Percentiles rank a stretch among this genome's conserved stretches.
Conservation (phyloP, 495 filamentous ascomycete species). For the Penicillium canescens region DNA sequence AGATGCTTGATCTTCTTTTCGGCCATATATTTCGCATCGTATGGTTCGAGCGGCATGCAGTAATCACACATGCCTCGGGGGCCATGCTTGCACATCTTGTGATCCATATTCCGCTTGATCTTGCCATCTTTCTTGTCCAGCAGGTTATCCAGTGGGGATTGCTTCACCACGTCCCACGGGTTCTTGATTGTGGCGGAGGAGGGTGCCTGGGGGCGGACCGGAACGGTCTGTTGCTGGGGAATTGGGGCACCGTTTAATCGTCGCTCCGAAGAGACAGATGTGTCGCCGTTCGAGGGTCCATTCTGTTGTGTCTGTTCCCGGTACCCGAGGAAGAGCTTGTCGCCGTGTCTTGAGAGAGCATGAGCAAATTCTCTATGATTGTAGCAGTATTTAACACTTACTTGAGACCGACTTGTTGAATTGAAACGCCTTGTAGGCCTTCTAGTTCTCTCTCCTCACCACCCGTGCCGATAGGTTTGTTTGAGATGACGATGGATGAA, state of each 20-base stretch:
- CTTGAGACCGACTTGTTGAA: slow-evolving; percentile 73
- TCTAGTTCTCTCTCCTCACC: slow-evolving; percentile 71
- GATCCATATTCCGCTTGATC: slow-evolving; percentile 73
- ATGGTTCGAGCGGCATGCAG: slow-evolving; percentile 97
- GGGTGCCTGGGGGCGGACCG: slow-evolving; percentile 57
- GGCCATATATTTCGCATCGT: slow-evolving; percentile 78
- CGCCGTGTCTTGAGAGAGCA: slow-evolving; percentile 68
- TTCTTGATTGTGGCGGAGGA: slow-evolving; percentile 72
- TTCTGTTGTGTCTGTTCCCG: slow-evolving; percentile 55
- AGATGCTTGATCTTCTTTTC: slow-evolving; percentile 99
- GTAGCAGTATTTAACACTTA: slow-evolving; percentile 32
- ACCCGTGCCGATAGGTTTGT: slow-evolving; percentile 70
- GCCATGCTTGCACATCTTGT: slow-evolving; percentile 92
- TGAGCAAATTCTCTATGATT: not conserved
- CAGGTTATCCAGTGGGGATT: slow-evolving; percentile 80
- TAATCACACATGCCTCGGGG: slow-evolving; percentile 99
- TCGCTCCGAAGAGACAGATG: slow-evolving; percentile 43
- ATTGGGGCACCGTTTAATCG: slow-evolving; percentile 79
- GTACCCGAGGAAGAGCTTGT: slow-evolving; percentile 85
- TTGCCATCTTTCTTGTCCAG: slow-evolving; percentile 93
- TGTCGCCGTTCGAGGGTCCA: slow-evolving; percentile 40
- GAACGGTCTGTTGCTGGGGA: slow-evolving; percentile 63
- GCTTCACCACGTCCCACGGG: slow-evolving; percentile 88
- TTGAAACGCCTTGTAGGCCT: slow-evolving; percentile 64
- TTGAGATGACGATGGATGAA: slow-evolving; percentile 75